phyloP scores from a whole-genome alignment of 179 eudicot species.

The Camellia oleifera region DNA sequence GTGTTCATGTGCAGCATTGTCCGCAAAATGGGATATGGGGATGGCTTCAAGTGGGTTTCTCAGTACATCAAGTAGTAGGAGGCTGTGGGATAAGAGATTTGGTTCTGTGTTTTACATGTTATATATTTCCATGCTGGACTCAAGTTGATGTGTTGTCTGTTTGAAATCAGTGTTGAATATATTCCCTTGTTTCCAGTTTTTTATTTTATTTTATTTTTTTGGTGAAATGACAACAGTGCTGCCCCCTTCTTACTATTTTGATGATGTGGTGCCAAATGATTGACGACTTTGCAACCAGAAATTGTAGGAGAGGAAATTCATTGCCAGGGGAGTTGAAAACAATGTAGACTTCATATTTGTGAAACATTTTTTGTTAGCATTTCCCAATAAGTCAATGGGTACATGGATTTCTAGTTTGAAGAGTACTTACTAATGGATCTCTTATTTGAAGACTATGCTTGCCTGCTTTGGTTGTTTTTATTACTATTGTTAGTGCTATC shows the following conservation, averaged over 20 bases:
- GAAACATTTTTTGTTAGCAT: neutral
- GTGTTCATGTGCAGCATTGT: constrained; percentile 93
- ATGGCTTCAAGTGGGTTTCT: constrained; percentile 85
- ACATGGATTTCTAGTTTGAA: no score
- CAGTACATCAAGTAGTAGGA: constrained; percentile 63
- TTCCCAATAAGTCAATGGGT: neutral
- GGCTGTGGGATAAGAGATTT: constrained; percentile 7
- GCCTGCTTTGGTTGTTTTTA: no score
- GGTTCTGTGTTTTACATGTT: constrained; percentile 10
- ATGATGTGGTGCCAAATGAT: neutral
- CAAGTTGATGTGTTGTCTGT: constrained; percentile 25
- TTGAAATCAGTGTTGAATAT: constrained; percentile 18
- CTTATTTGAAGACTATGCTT: no score
- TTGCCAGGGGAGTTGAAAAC: constrained; percentile 4
- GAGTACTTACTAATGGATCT: no score
- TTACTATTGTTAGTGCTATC: no score
- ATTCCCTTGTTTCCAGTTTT: neutral
- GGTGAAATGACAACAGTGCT: constrained; percentile 8
- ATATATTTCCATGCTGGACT: constrained; percentile 17
- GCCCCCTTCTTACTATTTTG: neutral
- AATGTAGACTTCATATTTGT: neutral
- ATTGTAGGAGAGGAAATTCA: neutral
- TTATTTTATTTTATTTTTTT: neutral
- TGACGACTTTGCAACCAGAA: neutral
- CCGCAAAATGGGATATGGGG: constrained; percentile 85